Conservation (phyloP, 2,329 filamentous ascomycete species). For the Apiospora malaysiana region DNA sequence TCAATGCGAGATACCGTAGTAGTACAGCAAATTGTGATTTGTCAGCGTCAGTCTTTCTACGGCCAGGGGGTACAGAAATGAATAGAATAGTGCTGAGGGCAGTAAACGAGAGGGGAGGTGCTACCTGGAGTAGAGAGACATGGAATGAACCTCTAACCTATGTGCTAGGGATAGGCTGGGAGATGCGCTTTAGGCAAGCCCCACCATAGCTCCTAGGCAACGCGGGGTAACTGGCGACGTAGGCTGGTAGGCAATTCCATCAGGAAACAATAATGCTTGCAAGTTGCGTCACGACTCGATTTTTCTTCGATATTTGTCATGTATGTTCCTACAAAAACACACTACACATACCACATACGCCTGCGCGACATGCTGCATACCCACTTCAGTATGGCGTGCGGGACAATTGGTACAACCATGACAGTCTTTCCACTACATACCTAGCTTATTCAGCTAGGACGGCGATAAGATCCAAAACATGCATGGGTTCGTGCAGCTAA, state of each 20-base stretch:
- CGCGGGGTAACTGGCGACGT: slow-evolving; percentile 13
- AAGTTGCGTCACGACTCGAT: slow-evolving; percentile 5
- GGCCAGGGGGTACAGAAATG: neutral
- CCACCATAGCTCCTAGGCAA: slow-evolving; percentile 3
- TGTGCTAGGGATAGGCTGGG: neutral
- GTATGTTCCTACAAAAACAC: neutral
- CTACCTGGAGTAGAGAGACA: neutral
- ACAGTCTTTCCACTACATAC: neutral
- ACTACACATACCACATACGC: neutral
- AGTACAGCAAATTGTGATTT: neutral
- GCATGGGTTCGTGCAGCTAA: neutral
- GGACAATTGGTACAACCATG: neutral
- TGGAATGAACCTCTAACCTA: neutral
- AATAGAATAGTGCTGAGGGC: neutral
- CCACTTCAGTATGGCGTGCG: neutral
- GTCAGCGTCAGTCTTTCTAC: neutral
- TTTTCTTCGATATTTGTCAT: neutral
- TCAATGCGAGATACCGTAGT: neutral
- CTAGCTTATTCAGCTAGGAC: slow-evolving; percentile 1
- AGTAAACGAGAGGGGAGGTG: too few relatives aligned
- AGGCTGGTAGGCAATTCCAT: neutral
- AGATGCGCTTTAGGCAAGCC: neutral
- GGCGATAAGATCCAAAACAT: neutral
- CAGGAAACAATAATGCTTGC: neutral
- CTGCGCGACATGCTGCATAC: neutral